Evolutionary conservation across 2,329 filamentous ascomycete genomes (phyloP).

Genomic region (Claviceps capensis): DNA sequence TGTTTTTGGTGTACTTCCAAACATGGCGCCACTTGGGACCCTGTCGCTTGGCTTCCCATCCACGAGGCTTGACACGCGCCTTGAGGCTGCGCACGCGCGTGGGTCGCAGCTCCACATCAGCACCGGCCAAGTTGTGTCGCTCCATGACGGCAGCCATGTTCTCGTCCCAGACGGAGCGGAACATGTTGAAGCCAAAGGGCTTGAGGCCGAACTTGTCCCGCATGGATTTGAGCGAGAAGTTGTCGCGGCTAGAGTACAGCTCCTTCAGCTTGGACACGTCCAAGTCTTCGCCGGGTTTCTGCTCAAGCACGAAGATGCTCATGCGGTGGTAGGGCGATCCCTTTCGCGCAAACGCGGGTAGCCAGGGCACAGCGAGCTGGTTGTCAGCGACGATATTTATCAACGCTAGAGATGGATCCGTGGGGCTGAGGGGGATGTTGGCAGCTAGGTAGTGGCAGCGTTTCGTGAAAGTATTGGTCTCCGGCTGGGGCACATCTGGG

Average conservation of each 20-base stretch:
- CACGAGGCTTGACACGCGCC: constrained; percentile 43
- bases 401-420: constrained; percentile 50
- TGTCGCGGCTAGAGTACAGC: constrained; percentile 41
- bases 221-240: constrained; percentile 64
- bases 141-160: constrained; percentile 79
- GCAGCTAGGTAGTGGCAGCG: constrained; percentile 79
- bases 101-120: constrained; percentile 72
- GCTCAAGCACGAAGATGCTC: constrained; percentile 70
- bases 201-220: constrained; percentile 53
- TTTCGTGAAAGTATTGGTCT: constrained; percentile 61
- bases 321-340: constrained; percentile 85
- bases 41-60: constrained; percentile 53
- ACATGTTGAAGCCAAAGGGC: constrained; percentile 73
- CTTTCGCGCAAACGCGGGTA: constrained; percentile 77
- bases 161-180: constrained; percentile 84
- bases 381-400: constrained; percentile 41
- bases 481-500: constrained; percentile 72
- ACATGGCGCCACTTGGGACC: constrained; percentile 50
- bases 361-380: constrained; percentile 67
- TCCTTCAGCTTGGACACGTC: constrained; percentile 44
- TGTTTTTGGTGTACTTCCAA: constrained; percentile 52
- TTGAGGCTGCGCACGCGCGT: constrained; percentile 60
- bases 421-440: constrained; percentile 41
- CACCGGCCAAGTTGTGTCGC: constrained; percentile 58
- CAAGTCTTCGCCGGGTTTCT: constrained; percentile 45